Conservation (phyloP, 805 yeast species). For the Yarrowia osloensis region DNA sequence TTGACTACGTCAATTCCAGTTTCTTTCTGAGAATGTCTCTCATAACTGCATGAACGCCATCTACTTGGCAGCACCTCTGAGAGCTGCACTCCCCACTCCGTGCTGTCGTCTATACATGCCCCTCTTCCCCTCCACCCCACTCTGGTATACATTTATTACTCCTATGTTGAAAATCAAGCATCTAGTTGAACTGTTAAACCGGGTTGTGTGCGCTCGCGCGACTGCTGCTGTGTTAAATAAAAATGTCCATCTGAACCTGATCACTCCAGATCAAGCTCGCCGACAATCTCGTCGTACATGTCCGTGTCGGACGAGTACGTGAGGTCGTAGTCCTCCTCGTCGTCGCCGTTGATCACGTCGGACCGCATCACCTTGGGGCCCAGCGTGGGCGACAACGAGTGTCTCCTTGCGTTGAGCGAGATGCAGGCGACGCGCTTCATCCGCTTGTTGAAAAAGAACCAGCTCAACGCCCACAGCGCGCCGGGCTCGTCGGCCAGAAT, state of each 20-base stretch:
- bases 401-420: slow-evolving; percentile 61
- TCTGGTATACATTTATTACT: background rate
- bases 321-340: slow-evolving; percentile 51
- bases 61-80: too few species aligned
- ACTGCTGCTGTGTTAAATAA: background rate
- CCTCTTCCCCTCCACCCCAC: too few species aligned
- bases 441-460: slow-evolving; percentile 89
- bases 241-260: too few species aligned
- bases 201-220: background rate
- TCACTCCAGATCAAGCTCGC: slow-evolving; percentile 46
- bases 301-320: slow-evolving; percentile 36
- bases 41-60: too few species aligned
- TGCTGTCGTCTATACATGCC: too few species aligned
- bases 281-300: slow-evolving; percentile 46
- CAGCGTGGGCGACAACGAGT: slow-evolving; percentile 46
- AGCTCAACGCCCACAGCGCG: slow-evolving; percentile 73
- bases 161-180: background rate
- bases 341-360: slow-evolving; percentile 44
- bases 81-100: too few species aligned
- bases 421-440: slow-evolving; percentile 88
- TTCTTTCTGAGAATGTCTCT: too few species aligned
- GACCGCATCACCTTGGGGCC: slow-evolving; percentile 36
- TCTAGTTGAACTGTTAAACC: background rate
- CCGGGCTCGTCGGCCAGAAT: slow-evolving; percentile 67
- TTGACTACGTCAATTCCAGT: too few species aligned